A percentile compares a stretch with the other conserved stretches of the same genome.
phyloP scores from a whole-genome alignment of 208 protist species.

The Trypanosoma vivax region DNA sequence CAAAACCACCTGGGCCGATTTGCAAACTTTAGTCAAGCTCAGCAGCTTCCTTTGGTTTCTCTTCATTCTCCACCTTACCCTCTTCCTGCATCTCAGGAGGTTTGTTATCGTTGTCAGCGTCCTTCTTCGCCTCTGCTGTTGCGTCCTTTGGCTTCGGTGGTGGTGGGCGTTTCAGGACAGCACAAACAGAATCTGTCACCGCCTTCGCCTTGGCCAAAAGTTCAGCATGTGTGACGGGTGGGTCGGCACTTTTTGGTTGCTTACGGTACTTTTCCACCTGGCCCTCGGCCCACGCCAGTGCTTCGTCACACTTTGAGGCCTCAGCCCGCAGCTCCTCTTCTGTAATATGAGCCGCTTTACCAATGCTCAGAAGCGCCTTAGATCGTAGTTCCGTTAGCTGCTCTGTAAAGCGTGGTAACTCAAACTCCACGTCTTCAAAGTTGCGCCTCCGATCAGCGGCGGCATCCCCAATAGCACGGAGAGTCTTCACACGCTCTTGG shows the following conservation, averaged over 20 bases:
- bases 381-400: slow-evolving; percentile 31
- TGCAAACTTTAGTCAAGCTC: slow-evolving; percentile 30
- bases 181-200: slow-evolving; percentile 29
- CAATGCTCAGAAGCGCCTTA: slow-evolving; percentile 45
- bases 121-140: slow-evolving; percentile 10
- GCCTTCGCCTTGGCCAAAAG: slow-evolving; percentile 34
- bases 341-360: slow-evolving; percentile 64
- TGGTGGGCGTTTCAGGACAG: slow-evolving; percentile 42
- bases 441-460: slow-evolving; percentile 46
- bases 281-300: slow-evolving; percentile 42
- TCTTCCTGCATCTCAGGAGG: slow-evolving; percentile 2
- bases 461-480: slow-evolving; percentile 79
- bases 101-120: not conserved
- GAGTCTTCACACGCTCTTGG: slow-evolving; percentile 48
- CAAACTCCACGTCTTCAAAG: slow-evolving; percentile 65
- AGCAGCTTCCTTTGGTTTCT: slow-evolving; percentile 6
- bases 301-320: slow-evolving; percentile 45
- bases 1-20: not conserved
- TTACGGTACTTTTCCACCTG: slow-evolving; percentile 35
- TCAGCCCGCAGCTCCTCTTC: slow-evolving; percentile 69
- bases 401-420: slow-evolving; percentile 30
- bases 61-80: slow-evolving; percentile 1
- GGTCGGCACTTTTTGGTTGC: slow-evolving; percentile 37
- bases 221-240: slow-evolving; percentile 23
- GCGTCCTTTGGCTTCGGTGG: slow-evolving; percentile 52